A percentile compares a stretch with the other conserved stretches of the same genome.
These are phyloP conservation scores for Chaetomium strumarium DNA, from an alignment of 2,329 filamentous ascomycete genomes.

Conservation along the genomic window DNA sequence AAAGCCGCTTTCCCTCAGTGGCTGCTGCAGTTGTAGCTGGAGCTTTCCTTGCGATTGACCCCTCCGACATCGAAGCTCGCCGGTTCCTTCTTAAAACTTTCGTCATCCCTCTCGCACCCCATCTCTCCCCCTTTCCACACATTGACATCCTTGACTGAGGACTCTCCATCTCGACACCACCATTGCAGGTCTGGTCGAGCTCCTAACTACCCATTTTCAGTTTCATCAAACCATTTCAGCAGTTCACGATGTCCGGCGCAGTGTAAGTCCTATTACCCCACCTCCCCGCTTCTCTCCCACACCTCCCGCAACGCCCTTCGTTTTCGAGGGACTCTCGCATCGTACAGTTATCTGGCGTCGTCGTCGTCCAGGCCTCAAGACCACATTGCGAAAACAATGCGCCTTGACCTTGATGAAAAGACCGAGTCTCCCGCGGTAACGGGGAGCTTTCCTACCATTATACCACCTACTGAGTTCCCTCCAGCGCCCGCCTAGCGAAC, in stretches of 20 bases:
- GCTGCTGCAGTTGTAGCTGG: conserved; percentile 7
- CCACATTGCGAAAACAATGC: background rate
- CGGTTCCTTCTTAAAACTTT: conserved; percentile 25
- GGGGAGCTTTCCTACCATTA: conserved; percentile 20
- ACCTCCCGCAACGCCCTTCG: conserved; percentile 12
- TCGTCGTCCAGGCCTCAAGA: conserved; percentile 4
- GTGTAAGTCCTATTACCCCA: conserved; percentile 51
- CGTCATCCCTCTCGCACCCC: conserved; percentile 22
- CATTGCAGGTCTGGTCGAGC: conserved; percentile 7
- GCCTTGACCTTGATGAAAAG: background rate
- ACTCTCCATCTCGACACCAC: conserved; percentile 15
- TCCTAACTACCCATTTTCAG: conserved; percentile 6
- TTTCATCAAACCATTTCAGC: background rate
- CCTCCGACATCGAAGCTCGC: conserved; percentile 24
- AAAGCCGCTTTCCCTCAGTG: conserved; percentile 1
- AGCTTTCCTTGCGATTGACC: conserved; percentile 18
- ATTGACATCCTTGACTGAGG: conserved; percentile 21
- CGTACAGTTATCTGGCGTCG: conserved; percentile 14
- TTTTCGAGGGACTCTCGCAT: conserved; percentile 6
- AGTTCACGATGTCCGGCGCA: conserved; percentile 55
- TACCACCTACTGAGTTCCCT: conserved; percentile 32
- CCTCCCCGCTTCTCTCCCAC: conserved; percentile 1
- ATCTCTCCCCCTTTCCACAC: conserved; percentile 18
- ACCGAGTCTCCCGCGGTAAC: background rate
- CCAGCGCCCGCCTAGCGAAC: conserved; percentile 68